Evolutionary conservation across 192 early-diverging fungal species (phyloP).

Genomic region (Backusella tuberculispora): DNA sequence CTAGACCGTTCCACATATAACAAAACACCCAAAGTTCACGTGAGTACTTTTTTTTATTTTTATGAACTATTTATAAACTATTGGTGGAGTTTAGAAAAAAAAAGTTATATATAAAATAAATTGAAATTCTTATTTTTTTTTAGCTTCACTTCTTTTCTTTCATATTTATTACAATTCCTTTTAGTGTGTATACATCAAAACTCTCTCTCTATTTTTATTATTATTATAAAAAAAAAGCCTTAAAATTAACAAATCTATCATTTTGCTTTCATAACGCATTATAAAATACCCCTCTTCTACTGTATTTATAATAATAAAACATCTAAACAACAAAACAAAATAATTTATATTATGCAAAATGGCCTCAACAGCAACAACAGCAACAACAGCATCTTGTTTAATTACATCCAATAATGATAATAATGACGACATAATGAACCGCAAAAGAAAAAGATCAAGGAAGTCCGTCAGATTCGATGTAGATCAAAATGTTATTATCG

Average conservation of each 20-base stretch:
- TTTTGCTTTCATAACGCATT: not conserved
- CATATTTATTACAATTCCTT: slow-evolving; percentile 9
- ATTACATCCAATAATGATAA: slow-evolving; percentile 2
- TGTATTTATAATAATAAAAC: not conserved
- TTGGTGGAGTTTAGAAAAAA: not conserved
- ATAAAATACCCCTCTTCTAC: not conserved
- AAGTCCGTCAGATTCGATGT: slow-evolving; percentile 31
- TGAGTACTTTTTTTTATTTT: not conserved
- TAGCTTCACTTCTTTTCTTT: not conserved
- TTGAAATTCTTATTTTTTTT: not conserved
- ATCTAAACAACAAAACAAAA: not conserved
- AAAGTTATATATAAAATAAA: not conserved
- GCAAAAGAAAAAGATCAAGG: slow-evolving; percentile 18
- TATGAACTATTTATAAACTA: slow-evolving; percentile 5
- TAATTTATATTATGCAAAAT: slow-evolving; percentile 13
- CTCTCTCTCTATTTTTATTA: not conserved
- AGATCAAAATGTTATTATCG: slow-evolving; percentile 25
- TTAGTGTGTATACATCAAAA: not conserved
- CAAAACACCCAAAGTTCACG: not conserved
- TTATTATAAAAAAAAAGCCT: not conserved
- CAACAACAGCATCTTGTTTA: slow-evolving; percentile 8
- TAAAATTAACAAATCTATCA: not conserved
- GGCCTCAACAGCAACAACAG: not conserved
- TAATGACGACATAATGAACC: not conserved
- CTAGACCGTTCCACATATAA: not conserved